A percentile compares a stretch with the other conserved stretches of the same genome.
phyloP scores from a whole-genome alignment of 2,329 filamentous ascomycete genomes.

The Alternaria brassicae region DNA sequence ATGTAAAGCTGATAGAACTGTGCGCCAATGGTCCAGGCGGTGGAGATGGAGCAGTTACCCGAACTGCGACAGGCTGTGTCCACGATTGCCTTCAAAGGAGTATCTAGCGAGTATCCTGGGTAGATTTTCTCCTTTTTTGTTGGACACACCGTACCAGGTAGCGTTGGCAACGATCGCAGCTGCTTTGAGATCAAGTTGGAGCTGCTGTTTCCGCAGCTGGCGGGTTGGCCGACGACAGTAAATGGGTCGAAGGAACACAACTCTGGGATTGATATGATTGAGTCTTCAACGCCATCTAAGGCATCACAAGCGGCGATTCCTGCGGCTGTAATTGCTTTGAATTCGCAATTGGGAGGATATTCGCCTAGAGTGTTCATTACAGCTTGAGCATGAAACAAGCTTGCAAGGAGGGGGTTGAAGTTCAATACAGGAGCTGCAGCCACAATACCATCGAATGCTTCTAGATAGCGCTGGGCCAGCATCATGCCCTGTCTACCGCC shows the following conservation, averaged over 20 bases:
- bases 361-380: conserved; percentile 38
- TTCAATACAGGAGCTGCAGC: conserved; percentile 44
- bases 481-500: conserved; percentile 47
- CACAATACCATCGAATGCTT: conserved; percentile 44
- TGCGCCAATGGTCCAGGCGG: no score
- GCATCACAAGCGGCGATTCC: conserved; percentile 38
- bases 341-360: conserved; percentile 37
- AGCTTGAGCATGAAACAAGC: conserved; percentile 35
- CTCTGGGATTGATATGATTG: conserved; percentile 37
- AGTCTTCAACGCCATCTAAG: conserved; percentile 44
- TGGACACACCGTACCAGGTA: no score
- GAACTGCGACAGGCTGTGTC: no score
- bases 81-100: no score
- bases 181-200: no score
- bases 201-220: background rate
- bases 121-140: no score
- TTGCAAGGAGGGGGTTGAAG: conserved; percentile 29
- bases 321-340: conserved; percentile 30
- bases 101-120: no score
- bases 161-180: no score
- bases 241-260: conserved; percentile 34
- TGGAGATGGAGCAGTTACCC: no score
- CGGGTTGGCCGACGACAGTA: conserved; percentile 10
- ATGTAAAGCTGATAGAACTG: no score
- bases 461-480: conserved; percentile 44